Evolutionary conservation across 148 eudicot species (phyloP).

Genomic region (Vaccinium myrtillus): DNA sequence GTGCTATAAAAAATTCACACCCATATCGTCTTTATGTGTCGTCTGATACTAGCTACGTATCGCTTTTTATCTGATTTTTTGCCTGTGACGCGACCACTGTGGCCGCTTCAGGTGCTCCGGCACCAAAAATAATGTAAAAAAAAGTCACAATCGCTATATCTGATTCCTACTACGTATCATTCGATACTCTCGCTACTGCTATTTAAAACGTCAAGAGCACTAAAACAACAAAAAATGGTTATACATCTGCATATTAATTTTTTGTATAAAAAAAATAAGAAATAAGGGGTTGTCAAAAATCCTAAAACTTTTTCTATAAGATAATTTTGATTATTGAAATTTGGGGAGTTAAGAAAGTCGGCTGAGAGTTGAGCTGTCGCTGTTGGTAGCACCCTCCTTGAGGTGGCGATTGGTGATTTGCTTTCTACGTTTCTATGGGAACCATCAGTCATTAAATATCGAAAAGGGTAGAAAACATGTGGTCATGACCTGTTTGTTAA

Average conservation of each 20-base stretch:
- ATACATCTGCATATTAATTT: background rate
- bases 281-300: background rate
- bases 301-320: background rate
- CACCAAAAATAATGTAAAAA: no score
- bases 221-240: background rate
- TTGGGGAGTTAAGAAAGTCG: background rate
- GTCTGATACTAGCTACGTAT: no score
- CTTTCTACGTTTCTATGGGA: background rate
- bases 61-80: no score
- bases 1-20: no score
- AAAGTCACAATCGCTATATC: no score
- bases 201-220: background rate
- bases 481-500: background rate
- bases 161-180: no score
- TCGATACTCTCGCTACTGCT: background rate
- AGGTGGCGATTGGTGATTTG: conserved; percentile 6
- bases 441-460: background rate
- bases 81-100: no score
- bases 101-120: no score
- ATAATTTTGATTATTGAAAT: background rate
- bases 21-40: no score
- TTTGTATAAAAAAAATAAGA: background rate
- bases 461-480: background rate
- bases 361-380: conserved; percentile 6
- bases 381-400: background rate